Percentiles rank a stretch among this genome's conserved stretches.
Evolutionary conservation across 1,284 basidiomycete genomes (phyloP).

Genomic region (Peniophora sp.): DNA sequence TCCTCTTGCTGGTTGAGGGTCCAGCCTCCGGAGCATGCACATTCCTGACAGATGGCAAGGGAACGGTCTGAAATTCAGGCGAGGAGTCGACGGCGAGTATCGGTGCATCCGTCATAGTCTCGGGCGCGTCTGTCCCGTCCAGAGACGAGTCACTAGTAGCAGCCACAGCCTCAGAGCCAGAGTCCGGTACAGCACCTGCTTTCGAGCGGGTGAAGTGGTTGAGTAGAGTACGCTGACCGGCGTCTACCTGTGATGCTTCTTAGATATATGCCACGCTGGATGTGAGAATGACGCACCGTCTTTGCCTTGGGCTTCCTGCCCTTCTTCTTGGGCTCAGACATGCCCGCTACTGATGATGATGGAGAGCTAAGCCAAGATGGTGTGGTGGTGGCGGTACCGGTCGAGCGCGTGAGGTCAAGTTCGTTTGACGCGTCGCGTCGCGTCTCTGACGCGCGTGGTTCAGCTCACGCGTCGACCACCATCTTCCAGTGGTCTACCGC

Average conservation of each 20-base stretch:
- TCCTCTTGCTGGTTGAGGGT: too few species aligned
- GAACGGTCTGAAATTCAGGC: too few species aligned
- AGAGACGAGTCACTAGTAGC: too few species aligned
- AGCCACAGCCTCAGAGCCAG: too few species aligned
- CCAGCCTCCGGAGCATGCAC: too few species aligned
- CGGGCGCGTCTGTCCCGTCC: too few species aligned
- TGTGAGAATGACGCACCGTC: background rate
- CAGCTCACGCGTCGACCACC: too few species aligned
- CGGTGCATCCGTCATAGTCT: too few species aligned
- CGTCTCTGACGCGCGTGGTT: background rate
- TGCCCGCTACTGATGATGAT: background rate
- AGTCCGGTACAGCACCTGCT: background rate
- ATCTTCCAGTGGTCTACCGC: too few species aligned
- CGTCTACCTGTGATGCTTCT: background rate
- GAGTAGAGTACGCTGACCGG: constrained; percentile 8
- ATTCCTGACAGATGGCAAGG: too few species aligned
- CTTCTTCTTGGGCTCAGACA: background rate
- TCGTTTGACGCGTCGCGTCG: constrained; percentile 5
- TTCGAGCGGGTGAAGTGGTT: constrained; percentile 6
- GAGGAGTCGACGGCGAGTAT: too few species aligned
- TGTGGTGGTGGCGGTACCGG: background rate
- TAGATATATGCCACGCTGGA: background rate
- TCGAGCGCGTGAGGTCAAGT: background rate
- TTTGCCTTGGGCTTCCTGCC: background rate
- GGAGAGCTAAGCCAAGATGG: background rate